A percentile compares a stretch with the other conserved stretches of the same genome.
Evolutionary conservation across 2,329 filamentous ascomycete species (phyloP).

Genomic region (Endoconidiophora laricicola): DNA sequence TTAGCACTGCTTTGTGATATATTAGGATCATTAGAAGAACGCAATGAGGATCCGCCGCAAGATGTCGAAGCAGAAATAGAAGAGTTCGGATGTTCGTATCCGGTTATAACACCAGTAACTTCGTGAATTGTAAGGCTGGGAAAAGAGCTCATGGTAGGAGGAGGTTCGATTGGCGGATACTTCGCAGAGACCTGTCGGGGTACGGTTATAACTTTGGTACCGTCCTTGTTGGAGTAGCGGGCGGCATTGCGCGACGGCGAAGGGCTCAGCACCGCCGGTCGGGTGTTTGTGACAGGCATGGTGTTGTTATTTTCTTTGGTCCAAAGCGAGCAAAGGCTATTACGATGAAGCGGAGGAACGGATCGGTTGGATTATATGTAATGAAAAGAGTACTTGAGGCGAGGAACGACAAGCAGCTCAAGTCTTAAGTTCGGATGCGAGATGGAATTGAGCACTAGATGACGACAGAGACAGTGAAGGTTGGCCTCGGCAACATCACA

Average conservation of each 20-base stretch:
- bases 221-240: conserved; percentile 52
- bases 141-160: conserved; percentile 14
- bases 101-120: neutral
- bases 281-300: conserved; percentile 38
- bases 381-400: too few species aligned
- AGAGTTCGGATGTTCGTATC: neutral
- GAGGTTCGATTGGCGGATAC: conserved; percentile 34
- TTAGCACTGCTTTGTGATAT: conserved; percentile 59
- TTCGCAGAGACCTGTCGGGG: conserved; percentile 36
- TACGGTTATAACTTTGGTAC: conserved; percentile 51
- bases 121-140: too few species aligned
- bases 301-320: conserved; percentile 12
- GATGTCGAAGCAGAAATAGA: neutral
- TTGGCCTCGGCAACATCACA: too few species aligned
- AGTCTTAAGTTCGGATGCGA: too few species aligned
- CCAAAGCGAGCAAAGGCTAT: too few species aligned
- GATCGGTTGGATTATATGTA: too few species aligned
- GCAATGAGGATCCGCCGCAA: conserved; percentile 21
- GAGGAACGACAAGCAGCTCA: too few species aligned
- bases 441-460: too few species aligned
- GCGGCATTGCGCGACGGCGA: conserved; percentile 37
- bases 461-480: too few species aligned
- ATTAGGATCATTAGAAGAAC: conserved; percentile 18
- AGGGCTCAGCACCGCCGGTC: conserved; percentile 31
- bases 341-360: too few species aligned